Evolutionary conservation across 352 stramenopile genomes (phyloP), one percentile per base, ranked within the genome.

Genomic region (Saprolegnia diclina): DNA sequence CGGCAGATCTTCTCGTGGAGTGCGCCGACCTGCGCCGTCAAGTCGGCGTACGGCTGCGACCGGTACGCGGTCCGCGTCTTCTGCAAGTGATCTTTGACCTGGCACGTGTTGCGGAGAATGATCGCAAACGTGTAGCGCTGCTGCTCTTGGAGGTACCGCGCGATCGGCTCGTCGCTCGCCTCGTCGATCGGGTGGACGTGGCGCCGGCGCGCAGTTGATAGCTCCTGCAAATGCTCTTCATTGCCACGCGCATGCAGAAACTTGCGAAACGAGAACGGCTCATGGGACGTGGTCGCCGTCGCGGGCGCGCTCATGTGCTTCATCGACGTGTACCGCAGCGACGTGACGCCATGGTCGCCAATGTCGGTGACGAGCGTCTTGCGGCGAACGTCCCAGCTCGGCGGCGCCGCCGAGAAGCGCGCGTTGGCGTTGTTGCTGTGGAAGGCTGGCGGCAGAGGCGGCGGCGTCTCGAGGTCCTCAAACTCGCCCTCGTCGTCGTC

Each of bases 51-150:
- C 11, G 52, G 11, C 24, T 21, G 35, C 35, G 52, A 59, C 35
- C 13, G 24, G 42, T 35, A 35, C 24, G 35, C 24, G 11, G 52
- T 4, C 35, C 19, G 11, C 53, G 85, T 77, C 9, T 75, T 72
- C 14, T 80, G 78, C 50, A 95, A 53, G 2, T 93, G 71, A 7
- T 80, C 69, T 46, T 86, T 87, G 26, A 95, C 79, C 73, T 95
- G 85, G 42, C 89, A 74, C 38, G 85, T 92, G 73, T 92, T 83
- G 64, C 87, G 84, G 1, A 95, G 72, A n/a, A 95, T 79, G 50
- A 95, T 81, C 3, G 87, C 85, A 69, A 95, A 95, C 35, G 87
- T 95, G 72, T 95, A 95, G 75, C 92, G 92, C 59, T 95, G 87
- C 56, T 83, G 79, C 73, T 95, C 87, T 38, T 95, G 81, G 44